Evolutionary conservation across 2,329 filamentous ascomycete species (phyloP).

Genomic region (Fusarium sp.): DNA sequence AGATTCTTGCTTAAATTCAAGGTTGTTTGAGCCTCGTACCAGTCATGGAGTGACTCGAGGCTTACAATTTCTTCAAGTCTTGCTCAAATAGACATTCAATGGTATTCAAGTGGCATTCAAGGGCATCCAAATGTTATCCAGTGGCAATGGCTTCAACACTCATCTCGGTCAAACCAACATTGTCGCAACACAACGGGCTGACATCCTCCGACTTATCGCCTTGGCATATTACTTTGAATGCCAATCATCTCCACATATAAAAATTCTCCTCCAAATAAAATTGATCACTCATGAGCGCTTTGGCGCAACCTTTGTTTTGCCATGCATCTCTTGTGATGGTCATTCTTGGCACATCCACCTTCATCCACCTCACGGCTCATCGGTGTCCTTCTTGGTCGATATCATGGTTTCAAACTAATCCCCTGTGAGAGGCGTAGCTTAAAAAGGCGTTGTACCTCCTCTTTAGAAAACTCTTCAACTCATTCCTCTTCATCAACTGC

Average conservation of each 20-base stretch:
- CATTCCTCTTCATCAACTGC: background rate
- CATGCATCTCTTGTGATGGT: constrained; percentile 1
- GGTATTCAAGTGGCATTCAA: no score
- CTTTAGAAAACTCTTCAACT: background rate
- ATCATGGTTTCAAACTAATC: background rate
- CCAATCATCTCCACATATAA: constrained; percentile 14
- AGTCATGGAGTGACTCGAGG: background rate
- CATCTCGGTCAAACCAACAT: no score
- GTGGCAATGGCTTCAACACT: background rate
- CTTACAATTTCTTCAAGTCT: accelerated
- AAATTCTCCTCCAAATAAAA: constrained; percentile 31
- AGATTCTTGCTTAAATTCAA: background rate
- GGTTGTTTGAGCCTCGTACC: background rate
- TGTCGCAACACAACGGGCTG: background rate
- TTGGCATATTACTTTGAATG: constrained; percentile 10
- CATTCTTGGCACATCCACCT: constrained; percentile 22
- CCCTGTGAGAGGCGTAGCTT: background rate
- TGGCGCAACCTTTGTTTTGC: background rate
- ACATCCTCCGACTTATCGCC: background rate
- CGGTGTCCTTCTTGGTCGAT: background rate
- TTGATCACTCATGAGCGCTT: background rate
- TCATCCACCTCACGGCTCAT: constrained; percentile 2
- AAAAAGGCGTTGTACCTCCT: constrained; percentile 1
- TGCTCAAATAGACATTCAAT: no score
- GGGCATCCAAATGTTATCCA: no score